Percentiles rank a stretch among this genome's conserved stretches.
phyloP scores from a whole-genome alignment of 352 stramenopile genomes.

The Phytophthora sojae region DNA sequence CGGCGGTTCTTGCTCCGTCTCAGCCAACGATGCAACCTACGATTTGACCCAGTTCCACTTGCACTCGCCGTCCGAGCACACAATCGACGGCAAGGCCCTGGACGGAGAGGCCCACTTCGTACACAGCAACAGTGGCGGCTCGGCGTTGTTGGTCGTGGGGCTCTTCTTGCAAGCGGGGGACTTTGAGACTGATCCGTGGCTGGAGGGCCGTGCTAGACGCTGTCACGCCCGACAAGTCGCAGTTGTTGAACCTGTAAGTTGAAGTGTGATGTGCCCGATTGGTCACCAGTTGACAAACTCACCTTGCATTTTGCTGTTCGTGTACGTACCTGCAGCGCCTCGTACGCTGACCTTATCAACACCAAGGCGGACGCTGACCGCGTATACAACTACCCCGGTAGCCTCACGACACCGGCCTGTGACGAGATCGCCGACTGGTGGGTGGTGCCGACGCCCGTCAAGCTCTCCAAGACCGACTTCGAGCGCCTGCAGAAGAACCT shows the following conservation, averaged over 20 bases:
- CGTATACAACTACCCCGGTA: constrained; percentile 63
- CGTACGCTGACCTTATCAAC: constrained; percentile 31
- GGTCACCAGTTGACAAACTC: constrained; percentile 1
- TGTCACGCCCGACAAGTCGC: constrained; percentile 22
- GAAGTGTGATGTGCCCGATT: neutral
- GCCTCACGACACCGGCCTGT: constrained; percentile 57
- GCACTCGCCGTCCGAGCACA: constrained; percentile 56
- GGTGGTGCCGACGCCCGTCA: constrained; percentile 33
- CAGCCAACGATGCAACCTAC: constrained; percentile 21
- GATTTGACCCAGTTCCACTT: constrained; percentile 45
- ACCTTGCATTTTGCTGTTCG: neutral
- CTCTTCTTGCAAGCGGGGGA: constrained; percentile 29
- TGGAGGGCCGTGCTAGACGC: constrained; percentile 33
- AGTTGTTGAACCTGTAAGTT: constrained; percentile 31
- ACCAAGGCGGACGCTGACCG: constrained; percentile 17
- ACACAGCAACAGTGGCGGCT: constrained; percentile 40
- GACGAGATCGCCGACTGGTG: constrained; percentile 66
- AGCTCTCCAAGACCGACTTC: constrained; percentile 43
- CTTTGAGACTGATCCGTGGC: constrained; percentile 31
- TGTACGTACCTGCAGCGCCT: constrained; percentile 10
- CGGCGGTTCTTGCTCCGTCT: constrained; percentile 28
- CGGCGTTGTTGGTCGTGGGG: constrained; percentile 46
- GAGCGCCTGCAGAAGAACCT: constrained; percentile 32
- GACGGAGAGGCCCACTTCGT: constrained; percentile 54
- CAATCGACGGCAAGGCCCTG: constrained; percentile 35